Evolutionary conservation across 2,329 filamentous ascomycete species (phyloP), one percentile per base, ranked within the genome.

Genomic region (Talaromyces sp.): DNA sequence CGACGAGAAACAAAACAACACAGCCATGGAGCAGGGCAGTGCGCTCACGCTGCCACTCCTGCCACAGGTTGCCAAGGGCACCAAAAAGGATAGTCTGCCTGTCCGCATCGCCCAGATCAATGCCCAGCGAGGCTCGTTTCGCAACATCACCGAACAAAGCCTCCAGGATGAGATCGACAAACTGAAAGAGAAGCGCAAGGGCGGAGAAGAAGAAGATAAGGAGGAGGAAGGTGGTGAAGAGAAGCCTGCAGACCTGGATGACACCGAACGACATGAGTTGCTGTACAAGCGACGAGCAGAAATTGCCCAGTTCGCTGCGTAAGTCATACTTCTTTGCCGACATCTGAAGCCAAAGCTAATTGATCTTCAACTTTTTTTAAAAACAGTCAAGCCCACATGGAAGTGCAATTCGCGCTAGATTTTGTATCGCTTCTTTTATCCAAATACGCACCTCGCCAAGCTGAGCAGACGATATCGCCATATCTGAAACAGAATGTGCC

Each of bases 371-470:
- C 17, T 29, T 29, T 6, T 29, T 29, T 29, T 29, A 65, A 56
- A 65, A 56, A 51, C 61, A 80, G 77, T 56, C 72, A 77, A 65
- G 75, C 77, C 32, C 76, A 79, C 58, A 75, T 75, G 68, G 77
- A 80, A 66, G 69, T 77, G 46, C 80, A 89, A 70, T 81, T 90
- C 62, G 86, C 88, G 7, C 85, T 95, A 67, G 91, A 96, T 72
- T 90, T 92, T 67, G 78, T 96, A 59, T 96, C 92, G 31, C 83
- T 96, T 7, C 81, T 96, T 1, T 80, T 94, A 17, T 91, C 90
- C n/a, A 92, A 92, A 72, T 85, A 94, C 69, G 81, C 81, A n/a
- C 89, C 90, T 0, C 84, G 83, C 9, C 85, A 88, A 64, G 90
- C 88, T 5, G 81, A 86, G 66, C 74, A 80, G 53, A 90, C 90